Evolutionary conservation across 192 early-diverging fungal species (phyloP).

Genomic region (Coemansia sp.): DNA sequence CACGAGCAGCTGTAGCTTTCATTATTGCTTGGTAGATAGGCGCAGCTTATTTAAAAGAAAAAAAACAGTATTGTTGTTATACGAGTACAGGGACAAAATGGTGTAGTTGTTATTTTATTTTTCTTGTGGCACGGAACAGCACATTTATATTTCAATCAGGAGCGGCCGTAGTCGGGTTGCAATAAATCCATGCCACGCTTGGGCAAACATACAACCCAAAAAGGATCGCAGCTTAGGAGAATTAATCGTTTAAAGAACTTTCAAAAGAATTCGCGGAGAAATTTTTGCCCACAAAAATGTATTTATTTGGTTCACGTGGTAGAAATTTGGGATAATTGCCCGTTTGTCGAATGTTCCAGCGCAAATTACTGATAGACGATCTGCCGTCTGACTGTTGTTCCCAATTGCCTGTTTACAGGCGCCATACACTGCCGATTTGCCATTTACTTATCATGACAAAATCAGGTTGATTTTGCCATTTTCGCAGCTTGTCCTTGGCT

Average conservation of each 20-base stretch:
- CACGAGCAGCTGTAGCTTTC: background rate
- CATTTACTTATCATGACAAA: too few species aligned
- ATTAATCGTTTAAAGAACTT: background rate
- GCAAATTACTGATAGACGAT: background rate
- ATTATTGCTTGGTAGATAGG: background rate
- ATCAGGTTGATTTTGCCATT: too few species aligned
- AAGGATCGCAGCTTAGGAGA: background rate
- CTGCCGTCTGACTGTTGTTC: background rate
- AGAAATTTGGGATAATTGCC: background rate
- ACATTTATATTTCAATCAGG: background rate
- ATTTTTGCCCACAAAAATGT: background rate
- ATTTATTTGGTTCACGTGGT: conserved; percentile 2
- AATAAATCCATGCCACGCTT: too few species aligned
- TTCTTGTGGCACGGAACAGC: background rate
- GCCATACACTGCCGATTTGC: too few species aligned
- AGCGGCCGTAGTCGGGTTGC: background rate
- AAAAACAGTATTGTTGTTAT: background rate
- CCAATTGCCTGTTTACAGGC: too few species aligned
- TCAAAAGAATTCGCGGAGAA: conserved; percentile 5
- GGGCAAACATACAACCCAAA: background rate
- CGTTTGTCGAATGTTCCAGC: conserved; percentile 1
- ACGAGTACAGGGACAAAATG: background rate
- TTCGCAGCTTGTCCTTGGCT: too few species aligned
- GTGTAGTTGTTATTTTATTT: background rate
- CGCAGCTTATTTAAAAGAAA: background rate